phyloP scores from a whole-genome alignment of 2,329 filamentous ascomycete genomes.

The Ophiostoma himal-ulmi region DNA sequence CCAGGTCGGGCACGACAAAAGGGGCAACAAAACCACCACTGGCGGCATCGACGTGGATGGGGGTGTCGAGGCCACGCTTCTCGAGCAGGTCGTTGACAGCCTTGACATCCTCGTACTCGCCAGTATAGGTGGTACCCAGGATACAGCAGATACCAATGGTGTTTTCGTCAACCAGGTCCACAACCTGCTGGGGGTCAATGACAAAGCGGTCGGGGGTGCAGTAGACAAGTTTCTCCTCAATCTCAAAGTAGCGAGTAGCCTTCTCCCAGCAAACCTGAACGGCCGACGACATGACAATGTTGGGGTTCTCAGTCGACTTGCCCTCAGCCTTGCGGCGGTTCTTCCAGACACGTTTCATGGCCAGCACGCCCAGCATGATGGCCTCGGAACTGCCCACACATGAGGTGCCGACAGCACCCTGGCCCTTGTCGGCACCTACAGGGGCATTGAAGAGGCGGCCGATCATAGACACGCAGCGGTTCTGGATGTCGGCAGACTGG shows the following conservation, averaged over 20 bases:
- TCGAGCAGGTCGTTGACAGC: slow-evolving; percentile 81
- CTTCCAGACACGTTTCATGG: slow-evolving; percentile 95
- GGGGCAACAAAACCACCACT: slow-evolving; percentile 90
- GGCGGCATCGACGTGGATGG: slow-evolving; percentile 91
- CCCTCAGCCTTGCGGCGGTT: slow-evolving; percentile 77
- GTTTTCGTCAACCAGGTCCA: slow-evolving; percentile 58
- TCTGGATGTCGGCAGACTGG: slow-evolving; percentile 77
- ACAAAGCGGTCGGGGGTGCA: slow-evolving; percentile 55
- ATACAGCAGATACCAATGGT: slow-evolving; percentile 90
- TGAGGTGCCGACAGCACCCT: slow-evolving; percentile 74
- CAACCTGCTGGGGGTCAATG: slow-evolving; percentile 57
- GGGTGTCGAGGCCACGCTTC: slow-evolving; percentile 66
- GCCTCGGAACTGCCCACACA: slow-evolving; percentile 86
- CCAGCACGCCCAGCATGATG: slow-evolving; percentile 75
- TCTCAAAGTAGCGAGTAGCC: slow-evolving; percentile 79
- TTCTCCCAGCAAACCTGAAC: slow-evolving; percentile 99
- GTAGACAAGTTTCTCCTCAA: slow-evolving; percentile 78
- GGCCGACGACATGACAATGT: slow-evolving; percentile 92
- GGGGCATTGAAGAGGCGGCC: slow-evolving; percentile 83
- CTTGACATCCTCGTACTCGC: slow-evolving; percentile 92
- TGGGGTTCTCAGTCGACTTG: slow-evolving; percentile 73
- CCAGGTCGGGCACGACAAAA: slow-evolving; percentile 74
- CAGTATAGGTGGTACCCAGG: slow-evolving; percentile 88
- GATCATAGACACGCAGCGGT: slow-evolving; percentile 88
- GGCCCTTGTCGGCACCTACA: slow-evolving; percentile 41